Conservation (phyloP, 345 rosid genomes). For the Draba incana region DNA sequence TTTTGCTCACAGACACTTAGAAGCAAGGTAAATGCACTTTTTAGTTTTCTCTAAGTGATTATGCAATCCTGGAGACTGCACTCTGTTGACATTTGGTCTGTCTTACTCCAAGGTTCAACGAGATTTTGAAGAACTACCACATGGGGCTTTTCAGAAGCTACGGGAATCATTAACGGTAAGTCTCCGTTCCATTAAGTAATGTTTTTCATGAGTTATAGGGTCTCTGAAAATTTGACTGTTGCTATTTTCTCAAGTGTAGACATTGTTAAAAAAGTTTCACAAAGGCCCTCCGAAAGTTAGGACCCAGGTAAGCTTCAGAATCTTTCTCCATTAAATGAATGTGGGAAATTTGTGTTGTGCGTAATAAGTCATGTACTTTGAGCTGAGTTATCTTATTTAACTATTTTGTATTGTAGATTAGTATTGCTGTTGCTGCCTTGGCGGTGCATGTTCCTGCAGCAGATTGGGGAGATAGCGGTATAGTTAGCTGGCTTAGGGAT, state of each 20-base stretch:
- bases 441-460: conserved; percentile 97
- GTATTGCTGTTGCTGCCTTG: conserved; percentile 98
- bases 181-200: conserved; percentile 22
- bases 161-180: conserved; percentile 82
- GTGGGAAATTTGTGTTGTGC: conserved; percentile 11
- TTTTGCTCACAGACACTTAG: conserved; percentile 99
- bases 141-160: conserved; percentile 86
- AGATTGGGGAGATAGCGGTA: conserved; percentile 98
- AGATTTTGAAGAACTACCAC: conserved; percentile 96
- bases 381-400: conserved; percentile 21
- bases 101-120: conserved; percentile 76
- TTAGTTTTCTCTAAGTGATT: conserved; percentile 3
- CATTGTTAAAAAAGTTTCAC: conserved; percentile 86
- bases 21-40: conserved; percentile 78
- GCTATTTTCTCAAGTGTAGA: conserved; percentile 57
- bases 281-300: conserved; percentile 96
- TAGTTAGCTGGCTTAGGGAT: conserved; percentile 86
- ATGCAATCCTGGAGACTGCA: conserved; percentile 10
- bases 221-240: conserved; percentile 21
- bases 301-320: conserved; percentile 74
- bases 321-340: conserved; percentile 5
- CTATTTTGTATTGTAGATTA: conserved; percentile 68
- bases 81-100: conserved; percentile 26
- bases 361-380: conserved; percentile 7
- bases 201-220: neutral